phyloP scores from a whole-genome alignment of 75 land plant species.

The Sequoiadendron giganteum region DNA sequence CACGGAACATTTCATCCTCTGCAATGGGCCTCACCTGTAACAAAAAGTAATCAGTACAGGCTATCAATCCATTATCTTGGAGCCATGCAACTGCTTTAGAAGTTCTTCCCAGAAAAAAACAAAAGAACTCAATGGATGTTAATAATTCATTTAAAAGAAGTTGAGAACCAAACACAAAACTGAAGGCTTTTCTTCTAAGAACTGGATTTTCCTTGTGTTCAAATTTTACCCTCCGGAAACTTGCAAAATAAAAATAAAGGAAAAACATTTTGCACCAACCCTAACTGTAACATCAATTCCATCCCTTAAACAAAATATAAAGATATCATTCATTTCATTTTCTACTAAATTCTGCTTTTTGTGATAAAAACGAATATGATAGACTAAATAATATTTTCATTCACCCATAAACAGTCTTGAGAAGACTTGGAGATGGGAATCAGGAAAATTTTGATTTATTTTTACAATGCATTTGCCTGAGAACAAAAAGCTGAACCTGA shows the following conservation, averaged over 20 bases:
- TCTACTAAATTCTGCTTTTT: neutral
- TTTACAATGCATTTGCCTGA: neutral
- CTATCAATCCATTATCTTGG: neutral
- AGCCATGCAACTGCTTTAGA: neutral
- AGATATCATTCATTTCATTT: neutral
- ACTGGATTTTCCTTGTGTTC: neutral
- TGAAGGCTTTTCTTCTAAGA: neutral
- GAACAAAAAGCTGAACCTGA: neutral
- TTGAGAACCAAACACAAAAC: neutral
- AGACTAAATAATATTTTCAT: neutral
- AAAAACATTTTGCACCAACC: neutral
- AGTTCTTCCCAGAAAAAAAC: neutral
- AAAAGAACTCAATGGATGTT: neutral
- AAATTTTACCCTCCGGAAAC: neutral
- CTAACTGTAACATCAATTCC: neutral
- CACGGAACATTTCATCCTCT: slow-evolving; percentile 97
- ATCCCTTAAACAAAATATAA: neutral
- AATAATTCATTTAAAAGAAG: neutral
- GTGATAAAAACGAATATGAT: no score
- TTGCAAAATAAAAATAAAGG: neutral
- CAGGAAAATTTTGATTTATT: neutral
- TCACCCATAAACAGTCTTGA: neutral
- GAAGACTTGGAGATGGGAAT: neutral
- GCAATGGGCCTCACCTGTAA: slow-evolving; percentile 95
- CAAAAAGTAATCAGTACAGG: slow-evolving; percentile 10